phyloP scores from a whole-genome alignment of 345 rosid genomes.

The Gossypium ekmanianum region DNA sequence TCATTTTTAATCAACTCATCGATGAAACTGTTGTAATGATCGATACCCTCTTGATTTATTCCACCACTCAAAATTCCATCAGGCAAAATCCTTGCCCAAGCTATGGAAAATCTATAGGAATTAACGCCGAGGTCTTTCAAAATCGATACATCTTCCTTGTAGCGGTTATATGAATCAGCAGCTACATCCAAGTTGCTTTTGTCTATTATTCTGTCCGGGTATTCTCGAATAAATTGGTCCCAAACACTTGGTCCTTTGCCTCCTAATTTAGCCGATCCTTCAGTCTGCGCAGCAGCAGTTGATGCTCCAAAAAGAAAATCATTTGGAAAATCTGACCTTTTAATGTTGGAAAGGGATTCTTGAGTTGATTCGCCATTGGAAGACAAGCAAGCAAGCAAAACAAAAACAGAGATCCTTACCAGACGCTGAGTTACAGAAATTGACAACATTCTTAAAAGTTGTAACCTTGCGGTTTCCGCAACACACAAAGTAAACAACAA shows the following conservation, averaged over 20 bases:
- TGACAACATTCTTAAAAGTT: too few species aligned
- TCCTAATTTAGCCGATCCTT: not conserved
- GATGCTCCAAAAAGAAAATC: too few species aligned
- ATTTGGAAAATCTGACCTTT: too few species aligned
- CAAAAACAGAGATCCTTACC: too few species aligned
- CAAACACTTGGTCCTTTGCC: not conserved
- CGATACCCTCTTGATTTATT: slow-evolving; percentile 32
- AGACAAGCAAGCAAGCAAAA: too few species aligned
- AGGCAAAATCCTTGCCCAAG: slow-evolving; percentile 25
- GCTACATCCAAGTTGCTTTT: slow-evolving; percentile 18
- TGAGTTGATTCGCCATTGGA: too few species aligned
- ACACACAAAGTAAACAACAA: too few species aligned
- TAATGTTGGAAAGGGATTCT: too few species aligned
- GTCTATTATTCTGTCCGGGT: slow-evolving; percentile 16
- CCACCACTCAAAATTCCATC: slow-evolving; percentile 36
- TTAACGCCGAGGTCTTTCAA: not conserved
- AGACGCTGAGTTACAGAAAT: too few species aligned
- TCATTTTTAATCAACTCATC: slow-evolving; percentile 25
- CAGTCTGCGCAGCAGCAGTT: not conserved
- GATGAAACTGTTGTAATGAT: slow-evolving; percentile 36
- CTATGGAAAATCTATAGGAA: not conserved
- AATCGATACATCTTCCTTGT: slow-evolving; percentile 16
- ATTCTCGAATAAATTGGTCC: not conserved
- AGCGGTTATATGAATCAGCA: slow-evolving; percentile 40
- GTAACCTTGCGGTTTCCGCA: too few species aligned